phyloP scores from a whole-genome alignment of 148 eudicot genomes.

The Chenopodium formosanum region DNA sequence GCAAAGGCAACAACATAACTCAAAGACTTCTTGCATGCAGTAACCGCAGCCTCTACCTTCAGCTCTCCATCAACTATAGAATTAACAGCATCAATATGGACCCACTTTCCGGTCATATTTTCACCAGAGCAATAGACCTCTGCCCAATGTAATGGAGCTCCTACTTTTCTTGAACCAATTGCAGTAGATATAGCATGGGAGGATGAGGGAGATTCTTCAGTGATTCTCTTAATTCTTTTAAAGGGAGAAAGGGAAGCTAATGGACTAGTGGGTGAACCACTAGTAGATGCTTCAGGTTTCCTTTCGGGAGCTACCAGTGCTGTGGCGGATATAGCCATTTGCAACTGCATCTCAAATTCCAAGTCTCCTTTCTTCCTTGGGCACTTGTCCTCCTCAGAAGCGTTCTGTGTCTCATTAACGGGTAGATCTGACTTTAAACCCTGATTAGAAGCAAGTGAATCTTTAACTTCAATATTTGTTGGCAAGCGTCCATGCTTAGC shows the following conservation, averaged over 20 bases:
- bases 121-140: constrained; percentile 86
- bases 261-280: constrained; percentile 29
- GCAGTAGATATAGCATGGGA: constrained; percentile 74
- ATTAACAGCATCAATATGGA: constrained; percentile 88
- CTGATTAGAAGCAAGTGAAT: constrained; percentile 24
- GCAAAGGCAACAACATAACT: constrained; percentile 98
- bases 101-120: constrained; percentile 90
- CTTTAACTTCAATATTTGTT: constrained; percentile 21
- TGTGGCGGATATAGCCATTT: constrained; percentile 86
- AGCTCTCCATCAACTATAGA: constrained; percentile 75
- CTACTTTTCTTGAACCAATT: constrained; percentile 77
- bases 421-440: constrained; percentile 25
- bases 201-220: constrained; percentile 48
- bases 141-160: constrained; percentile 95
- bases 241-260: constrained; percentile 35
- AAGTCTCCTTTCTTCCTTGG: constrained; percentile 78
- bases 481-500: constrained; percentile 23
- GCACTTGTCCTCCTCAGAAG: constrained; percentile 32
- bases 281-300: constrained; percentile 22
- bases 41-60: constrained; percentile 82
- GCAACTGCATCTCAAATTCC: constrained; percentile 89
- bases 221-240: constrained; percentile 48
- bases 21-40: constrained; percentile 82
- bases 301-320: constrained; percentile 34
- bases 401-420: constrained; percentile 23